Evolutionary conservation across 805 yeast species (phyloP), one percentile per base, ranked within the genome.

Genomic region (Pichia membranifaciens): DNA sequence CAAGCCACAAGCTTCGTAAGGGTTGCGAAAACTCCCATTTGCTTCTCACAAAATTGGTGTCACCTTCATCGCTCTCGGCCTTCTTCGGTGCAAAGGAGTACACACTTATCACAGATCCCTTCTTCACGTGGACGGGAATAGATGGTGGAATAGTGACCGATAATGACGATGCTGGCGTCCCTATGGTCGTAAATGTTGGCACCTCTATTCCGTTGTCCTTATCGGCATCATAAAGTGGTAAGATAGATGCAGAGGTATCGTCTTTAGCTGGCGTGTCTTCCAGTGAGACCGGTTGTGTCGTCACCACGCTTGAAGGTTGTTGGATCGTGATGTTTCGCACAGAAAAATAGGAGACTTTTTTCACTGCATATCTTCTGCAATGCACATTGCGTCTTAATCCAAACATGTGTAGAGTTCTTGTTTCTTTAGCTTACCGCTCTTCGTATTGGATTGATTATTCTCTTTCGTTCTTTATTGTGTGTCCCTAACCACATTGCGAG

Each of bases 61-160:
- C 23, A 17, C 22, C 38, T 3, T 38, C 38, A 16, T 37, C n/a
- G 23, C 23, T 37, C n/a, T 3, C 23, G n/a, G 9, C 13, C 3
- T 37, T 37, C 5, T 37, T 37, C 23, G 18, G 40, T 18, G 25
- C 29, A 34, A 23, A 16, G 41, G 64, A 55, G 50, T 70, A 75
- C 1, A 81, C 59, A 3, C 81, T 67, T 43, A 81, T 60, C 28
- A 82, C 57, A 0, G 83, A 69, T 3, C 79, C 76, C 35, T 70
- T 66, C 36, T 73, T 68, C 12, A 79, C 61, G 51, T 68, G 66
- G 2, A 79, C 61, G 0, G 86, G 84, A 1, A 77, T 64, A 0
- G 85, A 79, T 1, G 87, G 80, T 1, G 82, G 81, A n/a, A 76
- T 58, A 1, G 70, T 64, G n/a, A 79, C 59, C 5, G 76, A 67